Evolutionary conservation across 2,329 filamentous ascomycete genomes (phyloP).

Genomic region (Xylaria polymorpha): DNA sequence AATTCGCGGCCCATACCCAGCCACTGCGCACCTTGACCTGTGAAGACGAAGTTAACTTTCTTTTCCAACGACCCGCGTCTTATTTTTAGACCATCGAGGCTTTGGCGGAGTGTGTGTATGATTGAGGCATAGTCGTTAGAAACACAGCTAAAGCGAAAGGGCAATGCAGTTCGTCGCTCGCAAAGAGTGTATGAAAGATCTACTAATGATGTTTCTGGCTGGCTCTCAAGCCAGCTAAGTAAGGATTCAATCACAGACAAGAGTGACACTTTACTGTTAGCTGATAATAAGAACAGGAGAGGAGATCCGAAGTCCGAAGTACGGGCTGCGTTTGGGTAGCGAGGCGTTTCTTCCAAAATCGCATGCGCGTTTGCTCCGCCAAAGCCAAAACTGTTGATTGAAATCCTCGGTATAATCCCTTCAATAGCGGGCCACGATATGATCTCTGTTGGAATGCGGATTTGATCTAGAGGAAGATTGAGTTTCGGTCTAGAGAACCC

Average conservation of each 20-base stretch:
- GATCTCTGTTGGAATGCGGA: slow-evolving; percentile 24
- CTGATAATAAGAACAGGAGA: slow-evolving; percentile 29
- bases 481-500: slow-evolving; percentile 35
- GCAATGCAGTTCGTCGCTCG: slow-evolving; percentile 33
- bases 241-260: slow-evolving; percentile 20
- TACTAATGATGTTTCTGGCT: not conserved
- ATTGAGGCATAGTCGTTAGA: not conserved
- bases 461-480: slow-evolving; percentile 33
- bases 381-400: slow-evolving; percentile 39
- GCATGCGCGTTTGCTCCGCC: slow-evolving; percentile 37
- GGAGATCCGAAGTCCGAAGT: not conserved
- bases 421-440: not conserved
- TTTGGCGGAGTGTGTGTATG: not conserved
- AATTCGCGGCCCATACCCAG: slow-evolving; percentile 40
- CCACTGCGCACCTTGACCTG: slow-evolving; percentile 40
- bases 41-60: slow-evolving; percentile 27
- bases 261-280: slow-evolving; percentile 32
- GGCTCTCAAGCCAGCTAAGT: slow-evolving; percentile 16
- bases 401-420: slow-evolving; percentile 17
- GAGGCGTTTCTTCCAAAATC: not conserved
- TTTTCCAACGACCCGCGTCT: no score
- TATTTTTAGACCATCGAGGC: no score
- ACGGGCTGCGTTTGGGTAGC: no score
- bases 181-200: slow-evolving; percentile 39
- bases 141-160: slow-evolving; percentile 33